A percentile compares a stretch with the other conserved stretches of the same genome.
Evolutionary conservation across 2,329 filamentous ascomycete species (phyloP).

Genomic region (Zymoseptoria tritici): DNA sequence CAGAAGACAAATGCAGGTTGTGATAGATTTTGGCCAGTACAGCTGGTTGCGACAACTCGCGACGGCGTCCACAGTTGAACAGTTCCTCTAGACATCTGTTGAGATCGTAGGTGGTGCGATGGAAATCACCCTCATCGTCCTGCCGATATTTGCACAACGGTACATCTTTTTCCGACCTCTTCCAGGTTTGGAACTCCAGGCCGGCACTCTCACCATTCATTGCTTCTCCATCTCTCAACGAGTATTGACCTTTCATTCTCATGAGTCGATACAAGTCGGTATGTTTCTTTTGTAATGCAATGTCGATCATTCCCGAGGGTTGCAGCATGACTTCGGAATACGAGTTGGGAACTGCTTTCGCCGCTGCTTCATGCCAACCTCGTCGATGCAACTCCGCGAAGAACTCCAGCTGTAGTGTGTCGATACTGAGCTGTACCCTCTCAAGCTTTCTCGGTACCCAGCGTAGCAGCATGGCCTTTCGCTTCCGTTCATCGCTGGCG

Average conservation of each 20-base stretch:
- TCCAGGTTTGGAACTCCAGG: not conserved
- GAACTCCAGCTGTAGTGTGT: conserved; percentile 33
- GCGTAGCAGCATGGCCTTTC: conserved; percentile 25
- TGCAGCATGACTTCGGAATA: conserved; percentile 15
- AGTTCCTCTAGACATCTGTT: conserved; percentile 19
- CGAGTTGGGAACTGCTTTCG: conserved; percentile 17
- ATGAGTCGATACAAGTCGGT: not conserved
- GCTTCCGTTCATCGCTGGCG: conserved; percentile 29
- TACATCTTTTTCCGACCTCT: conserved; percentile 7
- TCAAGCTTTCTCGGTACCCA: conserved; percentile 39
- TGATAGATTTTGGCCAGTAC: conserved; percentile 43
- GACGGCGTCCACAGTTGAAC: conserved; percentile 17
- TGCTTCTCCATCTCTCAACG: not conserved
- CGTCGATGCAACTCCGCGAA: conserved; percentile 22
- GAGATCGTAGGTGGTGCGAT: conserved; percentile 17
- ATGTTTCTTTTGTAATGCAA: conserved; percentile 5
- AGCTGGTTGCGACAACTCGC: conserved; percentile 9
- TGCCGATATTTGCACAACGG: conserved; percentile 29
- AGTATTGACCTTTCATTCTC: not conserved
- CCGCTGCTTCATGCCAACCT: conserved; percentile 12
- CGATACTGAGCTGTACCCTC: conserved; percentile 35
- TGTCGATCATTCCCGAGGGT: not conserved
- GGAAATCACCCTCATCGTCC: conserved; percentile 32
- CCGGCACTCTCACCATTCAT: not conserved
- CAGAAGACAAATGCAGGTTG: conserved; percentile 57